A percentile compares a stretch with the other conserved stretches of the same genome.
Evolutionary conservation across 345 rosid genomes (phyloP).

Genomic region (Euphorbia tirucalli): DNA sequence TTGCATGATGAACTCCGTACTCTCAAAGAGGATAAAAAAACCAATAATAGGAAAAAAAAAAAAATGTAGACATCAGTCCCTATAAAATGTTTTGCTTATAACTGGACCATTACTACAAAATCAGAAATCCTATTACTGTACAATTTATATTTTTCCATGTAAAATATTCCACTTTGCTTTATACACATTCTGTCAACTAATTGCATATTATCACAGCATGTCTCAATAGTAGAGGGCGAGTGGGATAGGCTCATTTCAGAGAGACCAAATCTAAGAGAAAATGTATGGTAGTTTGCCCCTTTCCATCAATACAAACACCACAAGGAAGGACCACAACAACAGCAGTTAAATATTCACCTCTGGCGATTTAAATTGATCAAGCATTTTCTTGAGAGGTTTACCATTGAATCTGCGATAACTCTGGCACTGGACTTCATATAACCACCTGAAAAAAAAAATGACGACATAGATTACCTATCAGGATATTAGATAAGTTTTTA

Average conservation of each 20-base stretch:
- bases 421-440: slow-evolving; percentile 92
- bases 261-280: background rate
- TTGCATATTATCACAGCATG: background rate
- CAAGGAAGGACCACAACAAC: background rate
- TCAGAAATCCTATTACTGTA: background rate
- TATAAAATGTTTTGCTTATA: too few species aligned
- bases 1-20: too few species aligned
- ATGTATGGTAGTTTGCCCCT: background rate
- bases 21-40: too few species aligned
- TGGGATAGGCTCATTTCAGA: background rate
- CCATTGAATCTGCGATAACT: slow-evolving; percentile 78
- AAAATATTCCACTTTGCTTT: background rate
- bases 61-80: too few species aligned
- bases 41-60: too few species aligned
- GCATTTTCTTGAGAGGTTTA: slow-evolving; percentile 58
- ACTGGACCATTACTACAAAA: too few species aligned
- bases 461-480: background rate
- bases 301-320: background rate
- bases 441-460: slow-evolving; percentile 62
- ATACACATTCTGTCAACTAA: background rate
- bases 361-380: slow-evolving; percentile 41
- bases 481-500: background rate
- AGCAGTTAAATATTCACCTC: slow-evolving; percentile 1
- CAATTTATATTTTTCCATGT: background rate
- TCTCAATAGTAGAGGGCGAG: background rate